Percentiles rank a stretch among this genome's conserved stretches.
phyloP scores from a whole-genome alignment of 2,329 filamentous ascomycete species.

The Plenodomus tracheiphilus region DNA sequence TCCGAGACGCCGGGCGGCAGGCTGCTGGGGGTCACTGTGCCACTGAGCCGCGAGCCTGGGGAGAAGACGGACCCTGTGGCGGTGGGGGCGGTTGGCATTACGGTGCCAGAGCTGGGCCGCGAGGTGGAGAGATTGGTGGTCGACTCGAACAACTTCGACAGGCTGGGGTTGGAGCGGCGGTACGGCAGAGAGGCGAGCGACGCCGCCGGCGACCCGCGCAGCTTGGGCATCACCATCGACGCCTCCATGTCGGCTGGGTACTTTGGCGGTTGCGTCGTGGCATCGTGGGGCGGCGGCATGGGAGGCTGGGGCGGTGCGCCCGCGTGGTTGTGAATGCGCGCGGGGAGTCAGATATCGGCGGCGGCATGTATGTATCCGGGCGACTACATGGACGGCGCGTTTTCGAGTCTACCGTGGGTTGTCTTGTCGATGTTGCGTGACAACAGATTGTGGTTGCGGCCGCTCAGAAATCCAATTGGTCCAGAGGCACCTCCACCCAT shows the following conservation, averaged over 20 bases:
- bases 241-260: constrained; percentile 65
- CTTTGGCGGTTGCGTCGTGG: constrained; percentile 39
- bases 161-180: constrained; percentile 56
- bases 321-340: constrained; percentile 35
- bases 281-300: constrained; percentile 48
- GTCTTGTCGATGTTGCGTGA: constrained; percentile 24
- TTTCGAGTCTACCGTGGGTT: constrained; percentile 10
- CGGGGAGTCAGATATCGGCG: constrained; percentile 29
- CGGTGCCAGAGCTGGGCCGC: constrained; percentile 47
- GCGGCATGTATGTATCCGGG: constrained; percentile 44
- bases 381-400: constrained; percentile 7
- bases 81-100: constrained; percentile 45
- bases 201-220: constrained; percentile 60
- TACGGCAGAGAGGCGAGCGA: constrained; percentile 62
- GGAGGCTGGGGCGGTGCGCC: constrained; percentile 43
- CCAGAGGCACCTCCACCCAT: constrained; percentile 36
- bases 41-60: constrained; percentile 42
- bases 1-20: constrained; percentile 51
- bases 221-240: constrained; percentile 64
- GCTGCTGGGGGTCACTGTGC: constrained; percentile 45
- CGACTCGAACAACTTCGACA: constrained; percentile 57
- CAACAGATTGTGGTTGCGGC: constrained; percentile 27
- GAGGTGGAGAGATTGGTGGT: constrained; percentile 51
- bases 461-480: constrained; percentile 40
- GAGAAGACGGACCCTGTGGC: constrained; percentile 50